These are phyloP conservation scores for Somion occarium DNA, from an alignment of 1,284 basidiomycete genomes.

Conservation along the genomic window DNA sequence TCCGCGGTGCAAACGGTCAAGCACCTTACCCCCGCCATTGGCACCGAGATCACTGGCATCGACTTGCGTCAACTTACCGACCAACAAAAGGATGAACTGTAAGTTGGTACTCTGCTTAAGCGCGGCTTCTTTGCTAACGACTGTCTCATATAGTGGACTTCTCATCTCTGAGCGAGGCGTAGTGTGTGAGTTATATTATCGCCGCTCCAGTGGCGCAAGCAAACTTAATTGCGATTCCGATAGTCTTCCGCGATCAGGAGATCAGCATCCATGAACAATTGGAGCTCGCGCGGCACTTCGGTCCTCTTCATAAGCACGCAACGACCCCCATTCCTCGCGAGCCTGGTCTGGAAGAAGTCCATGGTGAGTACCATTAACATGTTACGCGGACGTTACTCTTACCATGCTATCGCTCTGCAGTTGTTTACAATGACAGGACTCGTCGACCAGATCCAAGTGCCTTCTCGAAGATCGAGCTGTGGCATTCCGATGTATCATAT, in stretches of 20 bases:
- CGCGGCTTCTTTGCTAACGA: conserved; percentile 4
- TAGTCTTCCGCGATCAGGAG: conserved; percentile 72
- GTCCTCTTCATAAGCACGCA: conserved; percentile 79
- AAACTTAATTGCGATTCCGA: conserved; percentile 11
- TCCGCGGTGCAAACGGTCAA: conserved; percentile 54
- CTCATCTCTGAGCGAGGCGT: conserved; percentile 67
- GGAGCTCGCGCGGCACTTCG: conserved; percentile 67
- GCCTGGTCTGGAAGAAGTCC: conserved; percentile 73
- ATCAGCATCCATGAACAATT: conserved; percentile 68
- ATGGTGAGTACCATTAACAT: conserved; percentile 42
- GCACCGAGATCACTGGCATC: conserved; percentile 60
- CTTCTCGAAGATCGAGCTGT: conserved; percentile 76
- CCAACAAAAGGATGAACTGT: conserved; percentile 67
- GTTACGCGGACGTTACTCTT: no score
- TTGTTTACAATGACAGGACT: conserved; percentile 66
- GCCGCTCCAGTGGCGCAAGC: not conserved
- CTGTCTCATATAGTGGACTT: conserved; percentile 44
- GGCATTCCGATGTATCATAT: conserved; percentile 80
- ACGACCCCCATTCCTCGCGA: conserved; percentile 72
- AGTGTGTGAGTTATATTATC: conserved; percentile 48
- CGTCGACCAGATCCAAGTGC: conserved; percentile 65
- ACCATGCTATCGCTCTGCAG: conserved; percentile 29
- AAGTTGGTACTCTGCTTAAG: conserved; percentile 19
- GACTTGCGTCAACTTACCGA: conserved; percentile 57
- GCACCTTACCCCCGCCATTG: conserved; percentile 59